phyloP scores from a whole-genome alignment of 2,329 filamentous ascomycete genomes.

The Cytospora piceicola region DNA sequence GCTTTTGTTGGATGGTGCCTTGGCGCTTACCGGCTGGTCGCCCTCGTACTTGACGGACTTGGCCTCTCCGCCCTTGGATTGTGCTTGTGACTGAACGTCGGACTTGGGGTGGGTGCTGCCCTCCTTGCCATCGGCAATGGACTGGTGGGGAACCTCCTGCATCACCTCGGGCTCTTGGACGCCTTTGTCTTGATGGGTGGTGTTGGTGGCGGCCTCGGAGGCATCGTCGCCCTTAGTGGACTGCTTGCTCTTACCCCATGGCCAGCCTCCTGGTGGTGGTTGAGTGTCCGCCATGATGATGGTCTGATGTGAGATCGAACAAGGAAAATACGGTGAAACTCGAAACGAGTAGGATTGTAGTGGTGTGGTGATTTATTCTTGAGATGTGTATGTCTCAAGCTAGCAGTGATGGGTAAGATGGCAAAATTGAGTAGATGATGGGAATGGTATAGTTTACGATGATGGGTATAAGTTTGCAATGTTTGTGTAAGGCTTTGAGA shows the following conservation, averaged over 20 bases:
- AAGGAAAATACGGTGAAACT: constrained; percentile 1
- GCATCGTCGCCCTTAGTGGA: constrained; percentile 22
- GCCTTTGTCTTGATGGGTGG: constrained; percentile 25
- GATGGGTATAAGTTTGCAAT: neutral
- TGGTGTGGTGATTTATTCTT: constrained; percentile 15
- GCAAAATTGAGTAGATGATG: constrained; percentile 2
- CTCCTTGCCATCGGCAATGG: constrained; percentile 12
- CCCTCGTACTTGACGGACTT: constrained; percentile 31
- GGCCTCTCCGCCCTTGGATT: constrained; percentile 19
- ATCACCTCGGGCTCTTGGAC: constrained; percentile 27
- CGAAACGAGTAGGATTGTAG: neutral
- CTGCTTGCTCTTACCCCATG: constrained; percentile 32
- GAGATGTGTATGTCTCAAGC: constrained; percentile 5
- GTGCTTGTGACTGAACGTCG: constrained; percentile 21
- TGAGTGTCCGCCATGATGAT: constrained; percentile 31
- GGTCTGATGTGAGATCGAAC: constrained; percentile 1
- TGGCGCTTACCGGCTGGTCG: constrained; percentile 23
- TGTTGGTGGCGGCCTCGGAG: constrained; percentile 27
- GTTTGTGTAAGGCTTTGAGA: neutral
- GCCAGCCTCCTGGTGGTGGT: constrained; percentile 32
- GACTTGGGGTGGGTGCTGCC: constrained; percentile 8
- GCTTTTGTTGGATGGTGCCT: constrained; percentile 26
- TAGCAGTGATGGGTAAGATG: constrained; percentile 7
- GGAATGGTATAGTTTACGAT: constrained; percentile 10
- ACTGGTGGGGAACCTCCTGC: constrained; percentile 8